A percentile compares a stretch with the other conserved stretches of the same genome.
Conservation (phyloP, 371 early-diverging fungal species). For the Mortierella sp. region DNA sequence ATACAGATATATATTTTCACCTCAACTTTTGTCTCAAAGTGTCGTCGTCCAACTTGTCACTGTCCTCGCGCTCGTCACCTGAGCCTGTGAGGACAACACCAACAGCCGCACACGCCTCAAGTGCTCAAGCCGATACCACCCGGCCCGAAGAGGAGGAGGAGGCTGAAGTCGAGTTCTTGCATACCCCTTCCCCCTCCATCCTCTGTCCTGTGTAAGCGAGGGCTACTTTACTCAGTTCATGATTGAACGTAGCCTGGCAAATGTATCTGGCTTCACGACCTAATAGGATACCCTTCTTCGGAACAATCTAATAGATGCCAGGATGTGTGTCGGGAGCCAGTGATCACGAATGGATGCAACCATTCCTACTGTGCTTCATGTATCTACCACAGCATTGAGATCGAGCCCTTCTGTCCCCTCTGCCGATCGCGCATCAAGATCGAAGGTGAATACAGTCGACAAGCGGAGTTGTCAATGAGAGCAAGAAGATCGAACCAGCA, state of each 20-base stretch:
- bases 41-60: slow-evolving; percentile 17
- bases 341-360: slow-evolving; percentile 71
- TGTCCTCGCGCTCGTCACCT: slow-evolving; percentile 36
- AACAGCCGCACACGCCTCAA: background rate
- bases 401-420: slow-evolving; percentile 71
- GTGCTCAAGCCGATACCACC: background rate
- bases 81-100: slow-evolving; percentile 16
- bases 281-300: no score
- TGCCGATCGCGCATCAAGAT: slow-evolving; percentile 63
- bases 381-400: slow-evolving; percentile 63
- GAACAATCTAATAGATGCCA: slow-evolving; percentile 59
- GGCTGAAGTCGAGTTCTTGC: slow-evolving; percentile 59
- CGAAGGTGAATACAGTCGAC: no score
- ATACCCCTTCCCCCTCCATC: slow-evolving; percentile 62
- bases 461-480: no score
- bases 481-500: no score
- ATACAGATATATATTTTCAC: background rate
- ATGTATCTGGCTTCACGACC: background rate
- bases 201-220: slow-evolving; percentile 64
- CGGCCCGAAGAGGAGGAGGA: slow-evolving; percentile 28
- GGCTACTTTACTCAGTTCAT: no score
- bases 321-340: slow-evolving; percentile 69
- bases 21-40: background rate
- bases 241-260: no score
- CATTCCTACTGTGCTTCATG: slow-evolving; percentile 73